phyloP scores from a whole-genome alignment of 2,329 filamentous ascomycete genomes.

The Fusarium napiforme region DNA sequence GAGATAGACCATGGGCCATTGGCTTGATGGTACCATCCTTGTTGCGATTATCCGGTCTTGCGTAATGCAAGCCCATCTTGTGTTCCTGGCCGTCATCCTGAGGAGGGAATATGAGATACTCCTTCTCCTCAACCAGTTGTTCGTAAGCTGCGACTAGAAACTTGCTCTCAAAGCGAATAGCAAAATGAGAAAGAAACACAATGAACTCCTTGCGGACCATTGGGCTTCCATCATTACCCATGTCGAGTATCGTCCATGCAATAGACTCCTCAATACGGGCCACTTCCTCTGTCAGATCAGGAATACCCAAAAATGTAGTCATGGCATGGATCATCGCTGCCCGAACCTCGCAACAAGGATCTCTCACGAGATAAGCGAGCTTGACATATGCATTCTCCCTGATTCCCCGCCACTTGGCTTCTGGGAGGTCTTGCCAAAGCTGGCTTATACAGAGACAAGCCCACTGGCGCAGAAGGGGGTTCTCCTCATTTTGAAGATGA shows the following conservation, averaged over 20 bases:
- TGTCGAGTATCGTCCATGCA: constrained; percentile 86
- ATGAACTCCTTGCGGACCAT: constrained; percentile 93
- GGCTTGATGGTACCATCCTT: constrained; percentile 68
- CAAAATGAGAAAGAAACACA: constrained; percentile 92
- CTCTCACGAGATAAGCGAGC: constrained; percentile 82
- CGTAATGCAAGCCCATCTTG: constrained; percentile 72
- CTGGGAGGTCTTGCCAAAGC: constrained; percentile 88
- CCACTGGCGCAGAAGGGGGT: constrained; percentile 92
- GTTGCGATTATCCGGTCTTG: constrained; percentile 65
- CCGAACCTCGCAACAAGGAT: constrained; percentile 90
- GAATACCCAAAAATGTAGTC: constrained; percentile 93
- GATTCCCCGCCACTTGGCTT: constrained; percentile 97
- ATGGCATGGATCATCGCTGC: constrained; percentile 93
- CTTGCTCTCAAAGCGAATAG: constrained; percentile 89
- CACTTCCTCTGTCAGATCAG: constrained; percentile 90
- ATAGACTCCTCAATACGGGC: constrained; percentile 91
- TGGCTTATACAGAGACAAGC: constrained; percentile 95
- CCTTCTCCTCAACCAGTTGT: constrained; percentile 85
- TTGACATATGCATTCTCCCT: constrained; percentile 85
- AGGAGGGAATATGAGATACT: constrained; percentile 69
- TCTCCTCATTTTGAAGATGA: constrained; percentile 86
- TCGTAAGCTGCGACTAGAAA: constrained; percentile 94
- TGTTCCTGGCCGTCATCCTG: constrained; percentile 66
- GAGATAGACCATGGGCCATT: constrained; percentile 71
- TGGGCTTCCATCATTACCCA: constrained; percentile 93